These are phyloP conservation scores for Alternaria tenuissima DNA, from an alignment of 2,329 filamentous ascomycete species.

Conservation along the genomic window DNA sequence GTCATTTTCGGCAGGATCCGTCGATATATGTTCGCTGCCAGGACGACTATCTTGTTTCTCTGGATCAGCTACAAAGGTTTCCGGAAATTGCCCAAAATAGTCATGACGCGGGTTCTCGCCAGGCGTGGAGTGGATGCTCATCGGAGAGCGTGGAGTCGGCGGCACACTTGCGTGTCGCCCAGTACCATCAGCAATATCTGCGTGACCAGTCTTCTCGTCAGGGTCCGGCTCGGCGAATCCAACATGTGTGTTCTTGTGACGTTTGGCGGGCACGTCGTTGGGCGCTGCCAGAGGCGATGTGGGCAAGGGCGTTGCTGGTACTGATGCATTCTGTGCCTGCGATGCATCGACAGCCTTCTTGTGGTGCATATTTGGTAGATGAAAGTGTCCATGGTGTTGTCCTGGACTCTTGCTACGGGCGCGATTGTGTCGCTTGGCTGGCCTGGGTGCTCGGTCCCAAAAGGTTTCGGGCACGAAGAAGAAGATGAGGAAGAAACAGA, in stretches of 20 bases:
- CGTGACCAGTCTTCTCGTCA: constrained; percentile 5
- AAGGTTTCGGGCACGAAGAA: constrained; percentile 95
- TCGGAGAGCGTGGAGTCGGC: constrained; percentile 24
- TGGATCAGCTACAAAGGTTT: constrained; percentile 12
- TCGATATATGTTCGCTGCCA: constrained; percentile 15
- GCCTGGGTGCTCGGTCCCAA: constrained; percentile 82
- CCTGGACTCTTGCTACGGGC: constrained; percentile 39
- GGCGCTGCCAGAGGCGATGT: constrained; percentile 10
- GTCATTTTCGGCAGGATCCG: constrained; percentile 23
- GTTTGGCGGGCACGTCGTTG: constrained; percentile 16
- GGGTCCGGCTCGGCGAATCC: constrained; percentile 59
- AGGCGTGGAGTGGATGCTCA: constrained; percentile 55
- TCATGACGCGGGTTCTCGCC: constrained; percentile 33
- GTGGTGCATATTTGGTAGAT: constrained; percentile 30
- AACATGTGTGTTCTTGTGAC: constrained; percentile 49
- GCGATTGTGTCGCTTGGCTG: constrained; percentile 50
- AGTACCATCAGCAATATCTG: constrained; percentile 56
- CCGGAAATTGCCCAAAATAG: constrained; percentile 23
- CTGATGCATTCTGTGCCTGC: constrained; percentile 6
- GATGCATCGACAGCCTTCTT: constrained; percentile 26
- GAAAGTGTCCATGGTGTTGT: constrained; percentile 39
- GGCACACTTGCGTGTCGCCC: constrained; percentile 12
- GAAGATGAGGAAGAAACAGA: constrained; percentile 77
- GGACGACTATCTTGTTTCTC: constrained; percentile 34
- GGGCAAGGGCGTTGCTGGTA: constrained; percentile 10